Evolutionary conservation across 768 basidiomycete species (phyloP).

Genomic region (Cantharellus cinnabarinus): DNA sequence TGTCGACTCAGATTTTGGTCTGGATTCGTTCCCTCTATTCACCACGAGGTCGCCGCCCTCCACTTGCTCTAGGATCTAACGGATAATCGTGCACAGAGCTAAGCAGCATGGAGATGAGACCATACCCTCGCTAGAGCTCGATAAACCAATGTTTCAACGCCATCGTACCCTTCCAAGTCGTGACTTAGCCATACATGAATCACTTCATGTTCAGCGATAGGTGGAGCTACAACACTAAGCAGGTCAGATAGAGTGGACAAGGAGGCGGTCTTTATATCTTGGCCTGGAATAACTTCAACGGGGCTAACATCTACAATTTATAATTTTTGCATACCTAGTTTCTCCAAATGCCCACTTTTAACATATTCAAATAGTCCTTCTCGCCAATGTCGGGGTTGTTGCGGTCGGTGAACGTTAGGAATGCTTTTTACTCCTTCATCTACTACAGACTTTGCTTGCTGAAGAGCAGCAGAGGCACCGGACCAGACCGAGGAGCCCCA

Average conservation of each 20-base stretch:
- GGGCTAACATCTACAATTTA: not conserved
- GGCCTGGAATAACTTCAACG: conserved; percentile 27
- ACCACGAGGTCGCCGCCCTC: conserved; percentile 82
- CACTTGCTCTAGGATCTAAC: conserved; percentile 80
- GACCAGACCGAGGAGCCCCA: conserved; percentile 48
- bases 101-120: not conserved
- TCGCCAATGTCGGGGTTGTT: conserved; percentile 75
- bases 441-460: conserved; percentile 71
- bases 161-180: conserved; percentile 93
- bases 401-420: conserved; percentile 30
- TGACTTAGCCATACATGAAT: conserved; percentile 91
- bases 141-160: conserved; percentile 86
- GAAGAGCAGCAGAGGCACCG: conserved; percentile 64
- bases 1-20: conserved; percentile 36
- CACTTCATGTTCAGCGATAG: conserved; percentile 95
- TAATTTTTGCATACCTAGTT: conserved; percentile 34
- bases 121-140: conserved; percentile 57
- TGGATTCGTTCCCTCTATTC: conserved; percentile 60
- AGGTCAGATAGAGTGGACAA: conserved; percentile 79
- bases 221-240: conserved; percentile 90
- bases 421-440: conserved; percentile 86
- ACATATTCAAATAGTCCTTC: conserved; percentile 75
- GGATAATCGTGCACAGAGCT: conserved; percentile 3
- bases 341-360: conserved; percentile 75
- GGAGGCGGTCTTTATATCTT: conserved; percentile 77